Percentiles rank a stretch among this genome's conserved stretches.
Evolutionary conservation across 2,329 filamentous ascomycete genomes (phyloP).

Genomic region (Blastomyces gilchristii): DNA sequence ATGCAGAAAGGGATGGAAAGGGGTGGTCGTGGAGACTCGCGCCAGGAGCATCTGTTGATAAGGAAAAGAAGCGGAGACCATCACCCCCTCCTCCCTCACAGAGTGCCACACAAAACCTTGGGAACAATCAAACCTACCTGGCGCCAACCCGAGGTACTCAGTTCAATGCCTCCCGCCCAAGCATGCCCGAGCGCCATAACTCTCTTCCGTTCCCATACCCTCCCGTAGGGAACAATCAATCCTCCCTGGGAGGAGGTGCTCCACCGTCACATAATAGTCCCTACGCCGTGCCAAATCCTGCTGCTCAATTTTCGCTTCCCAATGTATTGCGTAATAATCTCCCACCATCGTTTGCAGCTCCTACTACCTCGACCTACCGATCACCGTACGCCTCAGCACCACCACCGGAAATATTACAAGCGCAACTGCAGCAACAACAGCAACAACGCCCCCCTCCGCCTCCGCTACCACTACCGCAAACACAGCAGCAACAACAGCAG

Average conservation of each 20-base stretch:
- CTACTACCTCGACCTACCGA: slow-evolving; percentile 29
- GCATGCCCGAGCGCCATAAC: not conserved
- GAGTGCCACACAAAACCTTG: slow-evolving; percentile 20
- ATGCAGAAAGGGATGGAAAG: slow-evolving; percentile 52
- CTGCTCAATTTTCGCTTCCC: slow-evolving; percentile 25
- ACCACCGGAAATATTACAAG: slow-evolving; percentile 25
- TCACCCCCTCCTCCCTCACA: slow-evolving; percentile 28
- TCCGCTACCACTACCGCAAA: slow-evolving; percentile 8
- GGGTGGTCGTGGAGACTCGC: slow-evolving; percentile 55
- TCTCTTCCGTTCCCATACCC: slow-evolving; percentile 6
- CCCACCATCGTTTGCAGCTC: slow-evolving; percentile 31
- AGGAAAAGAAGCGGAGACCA: slow-evolving; percentile 44
- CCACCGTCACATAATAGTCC: slow-evolving; percentile 7
- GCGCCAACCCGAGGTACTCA: slow-evolving; percentile 27
- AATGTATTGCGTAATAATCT: slow-evolving; percentile 31
- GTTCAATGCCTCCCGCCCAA: slow-evolving; percentile 18
- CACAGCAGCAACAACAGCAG: slow-evolving; percentile 10
- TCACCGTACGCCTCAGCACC: slow-evolving; percentile 34
- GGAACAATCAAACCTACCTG: slow-evolving; percentile 31
- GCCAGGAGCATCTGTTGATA: slow-evolving; percentile 49
- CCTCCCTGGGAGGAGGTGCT: not conserved
- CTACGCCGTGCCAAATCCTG: slow-evolving; percentile 13
- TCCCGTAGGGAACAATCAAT: not conserved
- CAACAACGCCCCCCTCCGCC: slow-evolving; percentile 13
- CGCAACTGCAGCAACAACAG: slow-evolving; percentile 14